Evolutionary conservation across 768 basidiomycete genomes (phyloP), one percentile per base, ranked within the genome.

Genomic region (Clavaria fumosa): DNA sequence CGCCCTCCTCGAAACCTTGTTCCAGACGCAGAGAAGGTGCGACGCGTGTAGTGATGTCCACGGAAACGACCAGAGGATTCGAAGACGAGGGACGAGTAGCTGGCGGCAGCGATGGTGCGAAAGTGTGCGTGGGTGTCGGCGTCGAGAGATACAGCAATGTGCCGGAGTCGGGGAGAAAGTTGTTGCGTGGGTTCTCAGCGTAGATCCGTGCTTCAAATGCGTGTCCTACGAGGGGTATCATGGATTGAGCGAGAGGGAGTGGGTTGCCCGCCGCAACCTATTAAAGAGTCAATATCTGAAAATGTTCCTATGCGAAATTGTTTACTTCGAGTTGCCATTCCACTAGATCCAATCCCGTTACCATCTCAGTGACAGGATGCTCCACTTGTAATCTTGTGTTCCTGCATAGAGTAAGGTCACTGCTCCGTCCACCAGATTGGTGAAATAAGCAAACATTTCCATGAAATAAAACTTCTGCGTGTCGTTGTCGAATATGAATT

Each of bases 141-240:
- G 84, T 81, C 0, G 81, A 79, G 35, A 90, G 70, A 53, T 89
- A 79, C 4, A 84, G 55, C 7, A 96, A 64, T 3, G 66, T 63
- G 2, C 90, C 90, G 14, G 84, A 90, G 50, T 95, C 90, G 0
- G 90, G 90, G 4, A 93, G 66, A 63, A 95, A 95, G 53, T 84
- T 72, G 54, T 90, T 88, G 42, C 86, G 75, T 15, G 90, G 91
- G 47, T 88, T 85, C 55, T 95, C 91, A 2, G 90, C 91, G 51
- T 96, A 95, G 43, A 96, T 91, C 14, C 91, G 75, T 5, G 86
- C 88, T 57, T 93, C 91, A 47, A 93, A 93, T 0, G 89, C 84
- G 45, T 93, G 91, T 4, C 91, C 91, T 0, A 83, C 75, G 36
- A 89, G 76, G 2, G 84, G 86, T 39, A 96, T 80, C 11, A 75